Evolutionary conservation across 2,329 filamentous ascomycete species (phyloP), one percentile per base, ranked within the genome.

Genomic region (Fonsecaea pugnacius): DNA sequence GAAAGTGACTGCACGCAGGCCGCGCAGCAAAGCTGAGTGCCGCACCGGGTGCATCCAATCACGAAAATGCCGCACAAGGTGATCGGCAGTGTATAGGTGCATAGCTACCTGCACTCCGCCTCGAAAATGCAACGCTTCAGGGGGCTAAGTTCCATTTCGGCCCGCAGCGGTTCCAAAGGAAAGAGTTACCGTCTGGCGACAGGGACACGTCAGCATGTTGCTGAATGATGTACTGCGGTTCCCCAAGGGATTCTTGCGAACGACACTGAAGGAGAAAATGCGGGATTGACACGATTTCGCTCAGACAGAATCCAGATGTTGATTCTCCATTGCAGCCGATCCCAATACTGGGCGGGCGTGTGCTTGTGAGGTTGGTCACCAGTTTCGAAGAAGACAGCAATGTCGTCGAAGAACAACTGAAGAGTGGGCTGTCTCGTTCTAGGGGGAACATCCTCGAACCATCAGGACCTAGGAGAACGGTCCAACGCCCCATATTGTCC

Each of bases 11-110:
- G 43, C 9, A 33, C 43, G 57, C 12, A 51, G 30, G 21, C 40
- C 40, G 24, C 27, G 12, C 38, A 35, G 9, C n/a, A n/a, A 50
- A 50, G 46, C 53, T 55, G 30, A 55, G 30, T 55, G 30, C 30
- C 53, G 53, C 33, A 55, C 30, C 53, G 12, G 30, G 53, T 38
- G 30, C 30, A 35, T 55, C 52, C 30, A 55, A 55, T 55, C 52
- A 35, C 18, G 30, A 36, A 36, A 55, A 55, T 55, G n/a, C n/a
- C n/a, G n/a, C n/a, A n/a, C n/a, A n/a, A n/a, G n/a, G n/a, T n/a
- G n/a, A n/a, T n/a, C n/a, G n/a, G n/a, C n/a, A n/a, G n/a, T n/a
- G n/a, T n/a, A n/a, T n/a, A n/a, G n/a, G 30, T 36, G 52, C 52
- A 55, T 55, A 36, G 33, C 52, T 55, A 32, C 52, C 52, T 33